Percentiles rank a stretch among this genome's conserved stretches.
Conservation (phyloP, 2,329 filamentous ascomycete genomes). For the Pseudonectria foliicola region DNA sequence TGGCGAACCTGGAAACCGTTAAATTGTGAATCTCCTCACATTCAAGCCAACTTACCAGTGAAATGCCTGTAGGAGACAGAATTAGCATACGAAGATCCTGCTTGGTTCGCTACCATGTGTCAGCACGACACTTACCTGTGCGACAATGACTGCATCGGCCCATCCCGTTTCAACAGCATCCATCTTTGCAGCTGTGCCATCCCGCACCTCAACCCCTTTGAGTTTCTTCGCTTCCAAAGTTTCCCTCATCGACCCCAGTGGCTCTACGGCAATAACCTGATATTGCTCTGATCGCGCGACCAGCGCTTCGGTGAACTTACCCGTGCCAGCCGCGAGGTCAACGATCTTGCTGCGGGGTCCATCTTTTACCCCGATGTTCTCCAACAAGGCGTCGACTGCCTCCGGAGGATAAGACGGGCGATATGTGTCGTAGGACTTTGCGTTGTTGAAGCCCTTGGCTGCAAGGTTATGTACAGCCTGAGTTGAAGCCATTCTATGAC, state of each 20-base stretch:
- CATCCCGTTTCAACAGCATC: slow-evolving; percentile 44
- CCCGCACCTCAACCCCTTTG: slow-evolving; percentile 43
- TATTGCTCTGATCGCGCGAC: slow-evolving; percentile 52
- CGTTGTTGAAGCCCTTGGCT: slow-evolving; percentile 57
- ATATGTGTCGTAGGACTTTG: slow-evolving; percentile 57
- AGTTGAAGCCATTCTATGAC: slow-evolving; percentile 11
- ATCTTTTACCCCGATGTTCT: slow-evolving; percentile 43
- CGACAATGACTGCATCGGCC: slow-evolving; percentile 59
- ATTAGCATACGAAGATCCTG: too few species aligned
- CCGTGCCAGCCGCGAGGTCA: slow-evolving; percentile 62
- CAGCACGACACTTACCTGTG: slow-evolving; percentile 48
- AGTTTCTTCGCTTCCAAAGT: slow-evolving; percentile 53
- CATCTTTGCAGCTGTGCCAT: slow-evolving; percentile 53
- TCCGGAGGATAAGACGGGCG: slow-evolving; percentile 58
- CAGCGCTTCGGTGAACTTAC: slow-evolving; percentile 61
- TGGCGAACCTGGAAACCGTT: slow-evolving; percentile 54
- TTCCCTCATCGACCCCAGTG: slow-evolving; percentile 56
- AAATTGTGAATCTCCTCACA: neutral
- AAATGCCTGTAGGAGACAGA: slow-evolving; percentile 31
- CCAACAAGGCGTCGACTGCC: slow-evolving; percentile 52
- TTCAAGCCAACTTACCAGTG: slow-evolving; percentile 41
- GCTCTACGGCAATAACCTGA: slow-evolving; percentile 56
- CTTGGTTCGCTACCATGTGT: slow-evolving; percentile 4
- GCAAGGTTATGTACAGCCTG: slow-evolving; percentile 43
- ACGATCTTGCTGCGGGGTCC: slow-evolving; percentile 43